Evolutionary conservation across 306 rosid genomes (phyloP).

Genomic region (Citrullus mucosospermus): DNA sequence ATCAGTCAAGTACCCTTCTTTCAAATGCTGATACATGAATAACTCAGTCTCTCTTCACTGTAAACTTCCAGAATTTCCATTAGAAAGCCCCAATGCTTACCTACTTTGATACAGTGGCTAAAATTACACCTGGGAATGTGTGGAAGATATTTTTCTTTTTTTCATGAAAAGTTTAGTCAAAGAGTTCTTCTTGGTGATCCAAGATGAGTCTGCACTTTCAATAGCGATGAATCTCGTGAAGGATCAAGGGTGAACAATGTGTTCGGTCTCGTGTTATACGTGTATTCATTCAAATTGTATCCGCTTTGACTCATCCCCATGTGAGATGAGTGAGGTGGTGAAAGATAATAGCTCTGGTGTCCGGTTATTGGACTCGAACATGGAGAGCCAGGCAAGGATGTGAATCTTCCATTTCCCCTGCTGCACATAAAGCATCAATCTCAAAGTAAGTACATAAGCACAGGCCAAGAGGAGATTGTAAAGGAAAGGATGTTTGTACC

Average conservation of each 20-base stretch:
- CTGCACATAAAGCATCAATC: conserved; percentile 29
- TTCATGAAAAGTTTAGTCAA: conserved; percentile 16
- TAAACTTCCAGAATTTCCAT: background rate
- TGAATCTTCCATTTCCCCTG: conserved; percentile 57
- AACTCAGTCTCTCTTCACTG: background rate
- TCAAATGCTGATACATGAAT: background rate
- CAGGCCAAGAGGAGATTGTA: background rate
- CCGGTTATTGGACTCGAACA: conserved; percentile 77
- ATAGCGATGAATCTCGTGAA: conserved; percentile 36
- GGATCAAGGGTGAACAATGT: conserved; percentile 43
- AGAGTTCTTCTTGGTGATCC: conserved; percentile 84
- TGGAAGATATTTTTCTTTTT: background rate
- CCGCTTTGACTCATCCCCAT: conserved; percentile 37
- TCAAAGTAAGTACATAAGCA: background rate
- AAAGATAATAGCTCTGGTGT: conserved; percentile 41
- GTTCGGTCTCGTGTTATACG: conserved; percentile 40
- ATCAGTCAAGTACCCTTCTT: background rate
- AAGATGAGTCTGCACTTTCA: conserved; percentile 49
- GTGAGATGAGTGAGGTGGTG: conserved; percentile 75
- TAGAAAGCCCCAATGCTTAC: background rate
- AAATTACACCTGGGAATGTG: background rate
- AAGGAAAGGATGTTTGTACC: conserved; percentile 15
- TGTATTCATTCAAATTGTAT: conserved; percentile 33
- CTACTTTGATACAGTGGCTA: background rate
- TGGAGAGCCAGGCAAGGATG: conserved; percentile 90